Evolutionary conservation across 2,329 filamentous ascomycete species (phyloP).

Genomic region (Sporothrix euskadiensis): DNA sequence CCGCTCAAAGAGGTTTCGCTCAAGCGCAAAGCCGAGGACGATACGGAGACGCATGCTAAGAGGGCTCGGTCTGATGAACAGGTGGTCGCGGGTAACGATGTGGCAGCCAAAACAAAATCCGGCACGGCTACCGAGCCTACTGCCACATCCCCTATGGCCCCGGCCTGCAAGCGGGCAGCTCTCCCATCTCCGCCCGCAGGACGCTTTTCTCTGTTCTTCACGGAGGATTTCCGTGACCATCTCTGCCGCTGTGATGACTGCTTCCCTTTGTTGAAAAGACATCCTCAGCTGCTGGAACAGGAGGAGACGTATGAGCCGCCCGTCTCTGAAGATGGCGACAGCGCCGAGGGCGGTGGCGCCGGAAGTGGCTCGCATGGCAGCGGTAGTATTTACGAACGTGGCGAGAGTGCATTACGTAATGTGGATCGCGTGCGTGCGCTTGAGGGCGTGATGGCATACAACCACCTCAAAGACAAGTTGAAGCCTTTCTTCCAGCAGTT

Average conservation of each 20-base stretch:
- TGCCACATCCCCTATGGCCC: not conserved
- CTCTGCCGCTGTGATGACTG: conserved; percentile 83
- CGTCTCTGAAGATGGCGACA: conserved; percentile 65
- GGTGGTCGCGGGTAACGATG: not conserved
- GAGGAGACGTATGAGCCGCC: conserved; percentile 94
- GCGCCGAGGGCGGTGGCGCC: conserved; percentile 55
- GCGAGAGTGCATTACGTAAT: conserved; percentile 87
- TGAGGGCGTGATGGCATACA: conserved; percentile 97
- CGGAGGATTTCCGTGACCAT: conserved; percentile 72
- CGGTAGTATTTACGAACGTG: conserved; percentile 82
- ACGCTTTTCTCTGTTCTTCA: conserved; percentile 79
- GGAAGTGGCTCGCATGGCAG: conserved; percentile 63
- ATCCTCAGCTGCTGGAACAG: conserved; percentile 85
- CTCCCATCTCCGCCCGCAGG: conserved; percentile 59
- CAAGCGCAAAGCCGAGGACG: conserved; percentile 68
- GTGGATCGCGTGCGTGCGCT: conserved; percentile 92
- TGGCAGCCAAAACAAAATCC: conserved; percentile 26
- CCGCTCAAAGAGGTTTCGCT: conserved; percentile 42
- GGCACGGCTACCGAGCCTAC: not conserved
- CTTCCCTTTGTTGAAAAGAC: conserved; percentile 68
- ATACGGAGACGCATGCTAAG: conserved; percentile 49
- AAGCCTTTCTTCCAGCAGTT: conserved; percentile 93
- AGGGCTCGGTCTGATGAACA: conserved; percentile 42
- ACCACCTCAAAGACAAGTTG: conserved; percentile 92
- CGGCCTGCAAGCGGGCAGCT: conserved; percentile 59